Evolutionary conservation across 441 rosid species (phyloP), one percentile per base, ranked within the genome.

Genomic region (Francoa sonchifolia): DNA sequence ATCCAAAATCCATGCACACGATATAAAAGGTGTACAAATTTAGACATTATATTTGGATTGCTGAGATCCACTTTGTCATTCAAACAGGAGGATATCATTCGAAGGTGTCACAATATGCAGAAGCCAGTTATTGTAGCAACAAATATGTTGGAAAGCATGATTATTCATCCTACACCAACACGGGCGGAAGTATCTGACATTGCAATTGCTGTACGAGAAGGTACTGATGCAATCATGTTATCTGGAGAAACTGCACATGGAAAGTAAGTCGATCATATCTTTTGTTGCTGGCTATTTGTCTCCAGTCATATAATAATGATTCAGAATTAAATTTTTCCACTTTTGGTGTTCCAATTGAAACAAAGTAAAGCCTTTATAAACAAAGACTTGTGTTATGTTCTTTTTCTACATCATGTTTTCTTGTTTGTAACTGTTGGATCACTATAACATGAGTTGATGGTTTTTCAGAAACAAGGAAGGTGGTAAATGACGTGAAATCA

Each of bases 211-310:
- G 96, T 89, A 21, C 77, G 89, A 40, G 96, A 85, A 67, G 96
- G 96, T 39, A 78, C 96, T 44, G 98, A 89, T 64, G 92, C 96
- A 35, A 54, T 89, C 69, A 89, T 89, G 96, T 92, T 89, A 43
- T 89, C 96, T 44, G 96, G 96, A 66, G 98, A 89, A 77, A 89
- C 98, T 54, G 98, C 98, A 16, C 98, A 85, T 11, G 96, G 98
- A 67, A 82, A 76, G 98, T 89, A 55, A 76, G 83, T 59, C 8
- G 19, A 2, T 10, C 18, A 42, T 47, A 20, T 40, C 36, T 22
- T 17, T 6, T 5, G 19, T 26, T 4, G 15, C 14, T 20, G 21
- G 29, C 34, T 30, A 33, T 7, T 12, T 34, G 3, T 19, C 39
- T 44, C 30, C 15, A 8, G n/a, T n/a, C n/a, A n/a, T n/a, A n/a